Base-by-base conservation (phyloP, 805 yeast genomes). In the Barnettozyma salicaria region DNA sequence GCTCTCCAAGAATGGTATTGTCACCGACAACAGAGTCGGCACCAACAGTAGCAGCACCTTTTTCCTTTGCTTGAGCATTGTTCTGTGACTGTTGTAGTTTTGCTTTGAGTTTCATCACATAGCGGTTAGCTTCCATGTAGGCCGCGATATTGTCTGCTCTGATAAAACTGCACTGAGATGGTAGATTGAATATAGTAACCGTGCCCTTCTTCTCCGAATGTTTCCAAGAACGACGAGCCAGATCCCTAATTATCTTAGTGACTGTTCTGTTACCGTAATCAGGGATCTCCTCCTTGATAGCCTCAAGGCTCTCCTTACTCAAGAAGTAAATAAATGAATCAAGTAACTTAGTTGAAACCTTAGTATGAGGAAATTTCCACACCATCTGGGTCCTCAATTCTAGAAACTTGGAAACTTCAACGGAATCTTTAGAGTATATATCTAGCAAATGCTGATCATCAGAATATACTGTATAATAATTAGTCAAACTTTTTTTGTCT, bases 181-280 rank as follows among this genome's bases (percentile, higher is more conserved):
- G 95, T 19, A 89, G 56, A 18, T 79, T 70, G 44, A 81, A 72
- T 49, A 90, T 65, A 4, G 82, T 82, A 13, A 92, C 72, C 1
- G 79, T 72, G 38, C 78, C 85, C 44, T 68, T 67, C 8, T 60
- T 55, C 6, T 53, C 50, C 0, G 81, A 67, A 55, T 88, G 96
- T 50, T 73, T 74, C 98, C 98, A 92, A 2, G 96, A 80, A 45
- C 95, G 75, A 59, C 97, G 75, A 4, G 95, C 94, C 40, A 90
- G 61, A 53, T 88, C 96, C 53, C 97, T 75, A 28, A 88, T 72
- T 18, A 89, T 68, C 53, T 83, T 83, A 17, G 72, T 71, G 25
- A 78, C 61, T 5, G 87, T 69, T 45, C 76, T 69, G 7, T 36
- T 45, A 18, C 55, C 44, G 12, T 47, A 32, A 21, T 45, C 44